Base-by-base conservation (phyloP, 2,329 filamentous ascomycete species). In the Claviceps sp. region DNA sequence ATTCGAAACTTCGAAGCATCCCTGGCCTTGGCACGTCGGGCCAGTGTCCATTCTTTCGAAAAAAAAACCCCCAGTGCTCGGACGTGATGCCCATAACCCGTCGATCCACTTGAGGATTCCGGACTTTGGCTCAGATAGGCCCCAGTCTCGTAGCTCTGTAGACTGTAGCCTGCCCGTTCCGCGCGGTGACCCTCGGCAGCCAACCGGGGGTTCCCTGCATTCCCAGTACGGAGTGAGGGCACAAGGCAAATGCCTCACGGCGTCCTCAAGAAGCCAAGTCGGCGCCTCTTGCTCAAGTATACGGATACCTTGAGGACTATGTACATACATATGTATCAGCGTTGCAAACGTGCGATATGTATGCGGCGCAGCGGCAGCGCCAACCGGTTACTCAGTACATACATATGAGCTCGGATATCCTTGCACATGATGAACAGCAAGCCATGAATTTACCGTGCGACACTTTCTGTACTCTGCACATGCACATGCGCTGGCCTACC, bases 101-200 rank as follows among this genome's bases (percentile, higher is more conserved):
- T 37, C 42, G 22, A 45, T 13, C 40, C 51, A 38, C 41, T 44
- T 20, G 41, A 22, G 22, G 47, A 41, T 30, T 41, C 41, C 22
- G 42, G 45, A 44, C 30, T n/a, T 47, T 54, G 50, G 40, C 46
- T 52, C 50, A 26, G 54, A 52, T 47, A 43, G 47, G 42, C 37
- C 44, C 37, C 22, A 37, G 24, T 37, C 43, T 47, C 26, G n/a
- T n/a, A 46, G 51, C 9, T 30, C 26, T 30, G 26, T 30, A 30
- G 26, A 22, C 24, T 26, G 24, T 26, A 26, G 24, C 37, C 24
- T 16, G 43, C 18, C 43, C 34, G 22, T 43, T 24, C 40, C 13
- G 37, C 34, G 44, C 18, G 2, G 41, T 44, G 41, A 45, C 18
- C 51, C 20, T 46, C 24, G 30, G 51, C 18, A 14, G 51, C 26